A percentile compares a stretch with the other conserved stretches of the same genome.
Conservation (phyloP, 805 yeast species). For the Barnettozyma botsteinii region DNA sequence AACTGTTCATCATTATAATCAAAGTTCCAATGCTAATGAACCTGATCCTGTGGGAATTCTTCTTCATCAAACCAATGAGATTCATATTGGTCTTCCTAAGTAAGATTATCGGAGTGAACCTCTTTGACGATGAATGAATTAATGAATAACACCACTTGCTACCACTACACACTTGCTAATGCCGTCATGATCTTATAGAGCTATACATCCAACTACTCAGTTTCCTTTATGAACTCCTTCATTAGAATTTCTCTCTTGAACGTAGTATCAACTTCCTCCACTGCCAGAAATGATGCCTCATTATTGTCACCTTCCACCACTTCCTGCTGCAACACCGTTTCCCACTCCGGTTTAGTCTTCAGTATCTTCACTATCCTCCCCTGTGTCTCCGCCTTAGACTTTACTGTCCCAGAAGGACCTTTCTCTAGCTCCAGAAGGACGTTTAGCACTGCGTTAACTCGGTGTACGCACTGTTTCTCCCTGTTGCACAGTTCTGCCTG, state of each 20-base stretch:
- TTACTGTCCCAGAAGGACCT: no score
- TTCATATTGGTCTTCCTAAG: background rate
- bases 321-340: background rate
- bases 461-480: background rate
- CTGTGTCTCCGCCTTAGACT: no score
- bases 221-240: conserved; percentile 1
- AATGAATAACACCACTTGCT: no score
- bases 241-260: background rate
- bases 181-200: background rate
- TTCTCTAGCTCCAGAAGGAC: background rate
- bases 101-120: background rate
- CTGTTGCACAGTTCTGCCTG: background rate
- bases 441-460: background rate
- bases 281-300: background rate
- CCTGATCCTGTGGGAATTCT: background rate
- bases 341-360: background rate
- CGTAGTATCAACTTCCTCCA: background rate
- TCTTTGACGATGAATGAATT: conserved; percentile 1
- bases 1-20: no score
- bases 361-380: background rate
- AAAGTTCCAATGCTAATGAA: background rate
- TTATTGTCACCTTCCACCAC: background rate
- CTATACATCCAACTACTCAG: background rate
- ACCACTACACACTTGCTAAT: background rate
- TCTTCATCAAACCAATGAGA: background rate